Evolutionary conservation across 768 basidiomycete genomes (phyloP), one percentile per base, ranked within the genome.

Genomic region (Amanita exitialis): DNA sequence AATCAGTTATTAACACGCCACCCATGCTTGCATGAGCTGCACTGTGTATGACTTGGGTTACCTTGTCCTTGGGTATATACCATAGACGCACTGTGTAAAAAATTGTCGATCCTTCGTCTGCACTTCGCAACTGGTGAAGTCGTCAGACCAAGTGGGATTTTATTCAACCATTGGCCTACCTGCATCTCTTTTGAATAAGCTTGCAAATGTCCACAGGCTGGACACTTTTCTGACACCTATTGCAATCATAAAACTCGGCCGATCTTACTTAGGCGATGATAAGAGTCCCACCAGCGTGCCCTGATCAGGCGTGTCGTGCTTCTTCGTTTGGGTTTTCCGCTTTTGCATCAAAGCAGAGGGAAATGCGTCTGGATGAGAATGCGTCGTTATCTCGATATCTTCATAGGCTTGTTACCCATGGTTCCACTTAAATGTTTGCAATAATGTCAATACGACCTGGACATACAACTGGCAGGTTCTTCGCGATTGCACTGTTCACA

Each of bases 51-150:
- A 41, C 43, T 49, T 52, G 56, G 50, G 56, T 47, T 57, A 49
- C 23, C 18, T 34, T 48, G 27, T 15, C 32, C 34, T 49, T 32
- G 44, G 27, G 38, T 3, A 28, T 21, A 28, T 30, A 18, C 23
- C 27, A 44, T 44, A 55, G 28, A 73, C 86, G 54, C 62, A 92
- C 92, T n/a, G 84, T 90, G 66, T 94, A 96, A 64, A 95, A 83
- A 59, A 94, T 83, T 10, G 92, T 96, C 28, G 90, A 89, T 3
- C 93, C 93, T 73, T 95, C 93, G 66, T 95, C 93, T 35, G 90
- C 93, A 57, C 90, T 89, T 45, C 92, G 80, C 63, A 89, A 70
- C 87, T 90, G 63, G 36, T 13, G 20, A 28, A 37, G 15, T 8
- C 13, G 15, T 43, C 16, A 53, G 47, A 15, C 3, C 16, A 20